phyloP scores from a whole-genome alignment of 2,329 filamentous ascomycete genomes.

The Colletotrichum plurivorum region DNA sequence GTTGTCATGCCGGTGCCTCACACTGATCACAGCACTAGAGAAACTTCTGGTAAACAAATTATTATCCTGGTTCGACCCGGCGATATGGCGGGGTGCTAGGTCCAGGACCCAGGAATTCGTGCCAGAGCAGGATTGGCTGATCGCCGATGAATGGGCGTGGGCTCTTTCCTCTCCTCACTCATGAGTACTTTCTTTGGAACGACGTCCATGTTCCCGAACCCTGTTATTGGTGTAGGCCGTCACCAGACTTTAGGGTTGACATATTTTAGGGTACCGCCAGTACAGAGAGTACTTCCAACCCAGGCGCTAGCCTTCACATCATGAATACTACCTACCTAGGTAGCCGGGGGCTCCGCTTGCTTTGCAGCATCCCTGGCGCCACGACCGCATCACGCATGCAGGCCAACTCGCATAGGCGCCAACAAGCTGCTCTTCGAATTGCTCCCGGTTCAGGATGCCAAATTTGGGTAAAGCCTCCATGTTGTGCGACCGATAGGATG shows the following conservation, averaged over 20 bases:
- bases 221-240: no score
- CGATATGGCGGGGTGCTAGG: constrained; percentile 20
- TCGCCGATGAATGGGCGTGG: constrained; percentile 21
- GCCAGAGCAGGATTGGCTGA: constrained; percentile 19
- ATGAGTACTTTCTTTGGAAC: background rate
- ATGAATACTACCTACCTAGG: no score
- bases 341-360: constrained; percentile 15
- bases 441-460: constrained; percentile 6
- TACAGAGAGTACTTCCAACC: background rate
- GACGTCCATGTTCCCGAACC: background rate
- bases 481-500: constrained; percentile 14
- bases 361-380: constrained; percentile 33
- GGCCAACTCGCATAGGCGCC: constrained; percentile 40
- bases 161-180: background rate
- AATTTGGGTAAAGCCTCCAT: constrained; percentile 1
- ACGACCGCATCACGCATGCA: constrained; percentile 39
- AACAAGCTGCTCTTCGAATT: constrained; percentile 18
- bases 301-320: background rate
- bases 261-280: no score
- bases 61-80: constrained; percentile 16
- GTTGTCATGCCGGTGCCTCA: constrained; percentile 27
- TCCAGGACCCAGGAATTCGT: constrained; percentile 34
- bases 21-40: constrained; percentile 39
- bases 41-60: constrained; percentile 17
- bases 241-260: no score